Evolutionary conservation across 176 grass and related monocot species (phyloP).

Genomic region (Leersia perrieri): DNA sequence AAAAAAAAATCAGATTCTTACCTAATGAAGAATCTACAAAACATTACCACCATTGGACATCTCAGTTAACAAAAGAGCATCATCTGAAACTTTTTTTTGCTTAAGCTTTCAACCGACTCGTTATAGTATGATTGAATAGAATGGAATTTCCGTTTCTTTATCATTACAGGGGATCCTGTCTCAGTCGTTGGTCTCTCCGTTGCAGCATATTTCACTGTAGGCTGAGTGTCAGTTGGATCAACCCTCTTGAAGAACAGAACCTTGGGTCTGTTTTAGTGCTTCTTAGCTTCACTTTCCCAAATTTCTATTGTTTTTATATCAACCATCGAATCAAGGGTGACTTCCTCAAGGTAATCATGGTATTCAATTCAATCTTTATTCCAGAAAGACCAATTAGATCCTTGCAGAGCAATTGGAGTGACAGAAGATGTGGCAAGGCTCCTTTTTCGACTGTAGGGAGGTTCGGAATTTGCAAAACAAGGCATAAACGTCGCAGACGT

Average conservation of each 20-base stretch:
- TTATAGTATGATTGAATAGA: no score
- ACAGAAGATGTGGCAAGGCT: constrained; percentile 2
- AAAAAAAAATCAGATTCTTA: no score
- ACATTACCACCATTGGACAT: no score
- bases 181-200: neutral
- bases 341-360: neutral
- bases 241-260: neutral
- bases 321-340: neutral
- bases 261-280: constrained; percentile 4
- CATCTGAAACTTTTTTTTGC: no score
- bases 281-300: neutral
- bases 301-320: neutral
- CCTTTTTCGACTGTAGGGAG: constrained; percentile 1
- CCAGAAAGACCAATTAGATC: neutral
- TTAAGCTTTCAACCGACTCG: no score
- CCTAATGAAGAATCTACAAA: no score
- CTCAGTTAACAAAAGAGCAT: no score
- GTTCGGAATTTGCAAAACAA: no score
- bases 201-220: neutral
- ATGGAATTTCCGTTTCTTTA: no score
- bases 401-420: neutral
- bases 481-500: neutral
- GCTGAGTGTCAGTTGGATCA: neutral
- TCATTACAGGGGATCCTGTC: no score
- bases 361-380: neutral